Conservation (phyloP, 1,139 yeast species). For the Komagataea norvegica region DNA sequence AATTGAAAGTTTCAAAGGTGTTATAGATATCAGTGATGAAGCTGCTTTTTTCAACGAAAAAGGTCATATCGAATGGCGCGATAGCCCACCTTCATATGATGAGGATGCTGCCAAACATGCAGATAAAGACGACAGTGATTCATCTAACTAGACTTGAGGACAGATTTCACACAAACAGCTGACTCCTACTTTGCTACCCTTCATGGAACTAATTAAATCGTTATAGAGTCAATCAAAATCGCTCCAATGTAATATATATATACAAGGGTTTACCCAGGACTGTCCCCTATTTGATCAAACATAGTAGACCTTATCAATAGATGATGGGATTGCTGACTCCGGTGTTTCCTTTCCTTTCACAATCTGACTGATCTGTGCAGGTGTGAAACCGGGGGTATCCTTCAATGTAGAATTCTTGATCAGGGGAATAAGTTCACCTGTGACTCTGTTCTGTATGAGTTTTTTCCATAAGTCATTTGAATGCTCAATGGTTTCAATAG, state of each 20-base stretch:
- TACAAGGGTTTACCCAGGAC: not conserved
- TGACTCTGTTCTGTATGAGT: conserved; percentile 52
- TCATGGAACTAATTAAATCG: too few species aligned
- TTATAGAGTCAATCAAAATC: too few species aligned
- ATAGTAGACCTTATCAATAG: conserved; percentile 34
- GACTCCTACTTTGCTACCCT: too few species aligned
- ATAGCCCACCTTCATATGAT: conserved; percentile 55
- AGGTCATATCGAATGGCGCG: conserved; percentile 50
- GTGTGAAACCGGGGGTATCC: conserved; percentile 30
- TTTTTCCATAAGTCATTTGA: conserved; percentile 77
- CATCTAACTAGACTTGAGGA: too few species aligned
- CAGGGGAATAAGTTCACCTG: conserved; percentile 34
- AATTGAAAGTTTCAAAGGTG: conserved; percentile 43
- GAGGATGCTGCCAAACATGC: conserved; percentile 9
- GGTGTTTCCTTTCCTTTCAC: conserved; percentile 21
- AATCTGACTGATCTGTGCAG: conserved; percentile 21
- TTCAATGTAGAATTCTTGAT: conserved; percentile 36
- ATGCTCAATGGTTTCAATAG: conserved; percentile 66
- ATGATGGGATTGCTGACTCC: conserved; percentile 36
- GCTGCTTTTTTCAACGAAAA: conserved; percentile 60
- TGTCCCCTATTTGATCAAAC: not conserved
- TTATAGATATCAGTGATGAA: conserved; percentile 56
- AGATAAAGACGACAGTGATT: not conserved
- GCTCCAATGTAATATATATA: not conserved
- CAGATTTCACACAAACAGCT: too few species aligned